A percentile compares a stretch with the other conserved stretches of the same genome.
phyloP scores from a whole-genome alignment of 1,139 yeast species.

The Hyphopichia buzzinii region DNA sequence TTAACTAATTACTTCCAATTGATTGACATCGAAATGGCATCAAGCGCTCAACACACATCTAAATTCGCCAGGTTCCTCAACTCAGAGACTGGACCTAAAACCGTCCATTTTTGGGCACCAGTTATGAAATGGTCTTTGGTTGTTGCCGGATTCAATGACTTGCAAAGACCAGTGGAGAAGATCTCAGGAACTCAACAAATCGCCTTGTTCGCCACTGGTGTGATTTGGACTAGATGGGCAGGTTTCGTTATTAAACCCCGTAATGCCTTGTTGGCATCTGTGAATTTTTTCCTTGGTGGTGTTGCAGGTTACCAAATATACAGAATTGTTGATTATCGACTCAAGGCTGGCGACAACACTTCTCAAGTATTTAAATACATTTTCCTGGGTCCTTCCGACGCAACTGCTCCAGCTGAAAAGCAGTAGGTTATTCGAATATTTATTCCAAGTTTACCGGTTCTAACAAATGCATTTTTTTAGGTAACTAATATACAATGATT shows the following conservation, averaged over 20 bases:
- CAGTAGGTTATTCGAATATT: too few species aligned
- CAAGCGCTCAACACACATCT: constrained; percentile 47
- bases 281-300: constrained; percentile 86
- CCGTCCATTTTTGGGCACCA: constrained; percentile 92
- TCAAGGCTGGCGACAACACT: constrained; percentile 45
- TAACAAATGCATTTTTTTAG: not conserved
- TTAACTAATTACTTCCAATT: too few species aligned
- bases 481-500: not conserved
- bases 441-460: too few species aligned
- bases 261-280: constrained; percentile 84
- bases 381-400: constrained; percentile 40
- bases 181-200: constrained; percentile 89
- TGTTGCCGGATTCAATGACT: constrained; percentile 83
- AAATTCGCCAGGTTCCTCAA: constrained; percentile 71
- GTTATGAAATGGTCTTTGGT: constrained; percentile 80
- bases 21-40: constrained; percentile 39
- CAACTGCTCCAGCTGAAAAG: constrained; percentile 1
- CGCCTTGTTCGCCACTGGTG: constrained; percentile 89
- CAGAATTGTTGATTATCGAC: constrained; percentile 68
- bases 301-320: constrained; percentile 85
- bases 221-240: constrained; percentile 98
- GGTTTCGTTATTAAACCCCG: constrained; percentile 84
- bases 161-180: constrained; percentile 87
- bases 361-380: constrained; percentile 58
- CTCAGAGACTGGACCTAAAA: constrained; percentile 91